These are phyloP conservation scores for Stipa capillata DNA, from an alignment of 176 grass and related monocot genomes.

Conservation along the genomic window DNA sequence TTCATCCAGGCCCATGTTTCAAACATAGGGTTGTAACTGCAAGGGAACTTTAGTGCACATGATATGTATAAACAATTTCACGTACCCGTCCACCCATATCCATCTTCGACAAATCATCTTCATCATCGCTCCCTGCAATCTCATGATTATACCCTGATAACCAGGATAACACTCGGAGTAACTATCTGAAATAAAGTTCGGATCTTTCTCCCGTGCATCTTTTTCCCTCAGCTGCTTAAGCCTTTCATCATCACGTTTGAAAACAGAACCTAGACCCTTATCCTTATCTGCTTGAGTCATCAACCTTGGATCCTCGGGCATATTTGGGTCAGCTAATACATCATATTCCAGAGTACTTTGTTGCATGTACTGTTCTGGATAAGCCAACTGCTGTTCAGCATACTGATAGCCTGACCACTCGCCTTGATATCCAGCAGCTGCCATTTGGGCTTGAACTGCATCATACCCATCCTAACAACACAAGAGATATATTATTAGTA, in stretches of 20 bases:
- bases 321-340: conserved; percentile 40
- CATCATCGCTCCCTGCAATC: conserved; percentile 79
- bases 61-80: conserved; percentile 14
- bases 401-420: conserved; percentile 75
- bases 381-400: conserved; percentile 58
- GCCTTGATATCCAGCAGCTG: conserved; percentile 68
- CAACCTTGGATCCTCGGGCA: conserved; percentile 54
- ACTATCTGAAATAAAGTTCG: conserved; percentile 97
- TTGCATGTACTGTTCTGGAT: conserved; percentile 74
- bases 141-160: conserved; percentile 87
- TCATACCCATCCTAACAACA: conserved; percentile 72
- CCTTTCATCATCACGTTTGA: conserved; percentile 89
- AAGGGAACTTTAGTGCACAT: too few relatives aligned
- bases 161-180: conserved; percentile 99
- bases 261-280: conserved; percentile 87
- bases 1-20: background rate
- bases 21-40: background rate
- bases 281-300: conserved; percentile 87
- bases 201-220: conserved; percentile 82
- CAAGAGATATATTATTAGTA: conserved; percentile 16
- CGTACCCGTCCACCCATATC: conserved; percentile 99
- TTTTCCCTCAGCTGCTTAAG: conserved; percentile 84
- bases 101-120: conserved; percentile 96
- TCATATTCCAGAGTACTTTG: conserved; percentile 60
- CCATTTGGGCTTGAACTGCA: conserved; percentile 78